Evolutionary conservation across 306 rosid species (phyloP), one percentile per base, ranked within the genome.

Genomic region (Inga leiocalycina): DNA sequence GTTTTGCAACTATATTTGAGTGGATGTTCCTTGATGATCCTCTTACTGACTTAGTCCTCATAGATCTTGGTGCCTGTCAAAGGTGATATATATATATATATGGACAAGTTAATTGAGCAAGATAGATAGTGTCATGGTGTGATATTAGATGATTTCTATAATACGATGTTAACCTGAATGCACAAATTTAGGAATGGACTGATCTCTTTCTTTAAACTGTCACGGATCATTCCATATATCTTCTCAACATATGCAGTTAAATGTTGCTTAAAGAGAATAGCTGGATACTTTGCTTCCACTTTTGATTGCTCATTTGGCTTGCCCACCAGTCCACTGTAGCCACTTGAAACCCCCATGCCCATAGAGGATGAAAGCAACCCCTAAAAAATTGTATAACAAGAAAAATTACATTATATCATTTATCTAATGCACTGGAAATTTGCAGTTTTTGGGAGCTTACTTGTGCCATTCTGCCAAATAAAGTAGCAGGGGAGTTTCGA

Each of bases 201-300:
- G 73, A 94, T 94, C 89, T 94, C 97, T 85, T 94, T 94, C 94
- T 94, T 94, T 57, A 94, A 74, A 64, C 90, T 85, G 59, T 94
- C 98, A 20, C 93, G 94, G 80, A 90, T 92, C 97, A 89, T 90
- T 77, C 97, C 97, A 73, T 86, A 91, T 79, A 94, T 88, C 87
- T 91, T 89, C 88, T 94, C 98, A 70, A 91, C 90, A 83, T 87
- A 94, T 27, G 97, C 97, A 48, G 97, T 90, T 32, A 94, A 85
- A 84, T 94, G 97, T 70, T 92, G 97, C 89, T 92, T 92, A 61
- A 92, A 94, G 19, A 92, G 90, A 52, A 92, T 86, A 13, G 95
- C 98, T 22, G 98, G 98, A 76, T 94, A 94, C 87, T 94, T 94
- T 78, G 98, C 95, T 84, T 94, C 97, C 79, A 94, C 92, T 89